Evolutionary conservation across 2,329 filamentous ascomycete genomes (phyloP).

Genomic region (Diaporthe humulicola): DNA sequence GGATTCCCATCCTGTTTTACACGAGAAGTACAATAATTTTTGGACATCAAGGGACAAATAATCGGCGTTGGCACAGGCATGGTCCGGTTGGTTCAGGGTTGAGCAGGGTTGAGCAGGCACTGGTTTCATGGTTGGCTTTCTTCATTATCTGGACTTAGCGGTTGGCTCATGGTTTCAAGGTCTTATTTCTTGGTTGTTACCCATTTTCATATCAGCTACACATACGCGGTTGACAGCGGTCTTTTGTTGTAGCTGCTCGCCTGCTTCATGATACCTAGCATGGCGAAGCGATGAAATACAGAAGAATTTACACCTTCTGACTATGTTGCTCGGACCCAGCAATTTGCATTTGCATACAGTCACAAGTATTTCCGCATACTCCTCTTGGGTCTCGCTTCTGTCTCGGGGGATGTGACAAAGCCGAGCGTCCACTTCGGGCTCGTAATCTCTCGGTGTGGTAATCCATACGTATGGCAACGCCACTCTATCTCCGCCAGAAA

Average conservation of each 20-base stretch:
- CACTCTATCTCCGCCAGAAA: neutral
- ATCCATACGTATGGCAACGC: too few relatives aligned
- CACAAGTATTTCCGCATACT: neutral
- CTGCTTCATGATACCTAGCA: slow-evolving; percentile 30
- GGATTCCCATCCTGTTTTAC: neutral
- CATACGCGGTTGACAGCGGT: neutral
- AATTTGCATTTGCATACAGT: too few relatives aligned
- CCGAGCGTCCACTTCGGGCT: too few relatives aligned
- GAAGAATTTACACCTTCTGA: neutral
- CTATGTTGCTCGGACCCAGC: too few relatives aligned
- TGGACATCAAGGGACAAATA: neutral
- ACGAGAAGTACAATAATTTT: slow-evolving; percentile 1
- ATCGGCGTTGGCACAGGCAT: slow-evolving; percentile 26
- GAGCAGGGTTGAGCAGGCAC: slow-evolving; percentile 11
- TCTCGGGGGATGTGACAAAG: neutral
- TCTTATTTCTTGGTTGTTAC: neutral
- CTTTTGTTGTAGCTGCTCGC: slow-evolving; percentile 10
- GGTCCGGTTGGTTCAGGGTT: slow-evolving; percentile 15
- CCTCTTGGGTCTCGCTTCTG: neutral
- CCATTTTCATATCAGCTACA: neutral
- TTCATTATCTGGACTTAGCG: slow-evolving; percentile 23
- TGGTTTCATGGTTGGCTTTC: slow-evolving; percentile 23
- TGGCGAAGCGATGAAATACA: slow-evolving; percentile 25
- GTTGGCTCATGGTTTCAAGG: slow-evolving; percentile 6
- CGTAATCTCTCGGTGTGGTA: too few relatives aligned